A percentile compares a stretch with the other conserved stretches of the same genome.
Evolutionary conservation across 2,329 filamentous ascomycete species (phyloP).

Genomic region (Pyrenophora graminea): DNA sequence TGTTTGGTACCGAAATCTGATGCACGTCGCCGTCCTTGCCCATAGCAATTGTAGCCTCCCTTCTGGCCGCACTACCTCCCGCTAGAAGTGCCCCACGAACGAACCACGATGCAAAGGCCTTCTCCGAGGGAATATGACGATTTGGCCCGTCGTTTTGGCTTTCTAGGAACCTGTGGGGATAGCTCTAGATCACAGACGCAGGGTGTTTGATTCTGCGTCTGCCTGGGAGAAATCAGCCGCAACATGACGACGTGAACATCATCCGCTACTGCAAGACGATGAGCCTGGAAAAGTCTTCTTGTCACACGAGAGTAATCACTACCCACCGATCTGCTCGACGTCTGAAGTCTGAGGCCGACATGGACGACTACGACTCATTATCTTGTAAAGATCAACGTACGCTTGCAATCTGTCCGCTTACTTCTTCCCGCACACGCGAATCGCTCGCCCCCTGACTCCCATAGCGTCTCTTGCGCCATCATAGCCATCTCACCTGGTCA

Average conservation of each 20-base stretch:
- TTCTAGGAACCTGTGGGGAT: conserved; percentile 1
- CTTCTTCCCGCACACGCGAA: conserved; percentile 9
- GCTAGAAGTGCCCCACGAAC: conserved; percentile 2
- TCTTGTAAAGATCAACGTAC: not conserved
- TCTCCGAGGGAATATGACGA: not conserved
- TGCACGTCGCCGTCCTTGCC: conserved; percentile 8
- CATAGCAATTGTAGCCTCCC: not conserved
- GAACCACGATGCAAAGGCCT: not conserved
- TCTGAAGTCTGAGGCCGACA: not conserved
- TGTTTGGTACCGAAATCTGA: not conserved
- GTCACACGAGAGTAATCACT: conserved; percentile 1
- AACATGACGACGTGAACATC: not conserved
- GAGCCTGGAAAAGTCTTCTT: not conserved
- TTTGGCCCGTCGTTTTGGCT: not conserved
- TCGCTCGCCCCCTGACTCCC: conserved; percentile 1
- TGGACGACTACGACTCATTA: not conserved
- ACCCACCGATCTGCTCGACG: not conserved
- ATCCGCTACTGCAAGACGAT: conserved; percentile 9
- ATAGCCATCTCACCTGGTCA: conserved; percentile 6
- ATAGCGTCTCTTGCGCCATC: conserved; percentile 13
- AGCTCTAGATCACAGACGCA: conserved; percentile 1
- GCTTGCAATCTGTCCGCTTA: not conserved
- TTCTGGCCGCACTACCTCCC: conserved; percentile 3
- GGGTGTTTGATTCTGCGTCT: not conserved
- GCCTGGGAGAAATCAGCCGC: not conserved